Base-by-base conservation (phyloP, 768 basidiomycete genomes). In the Calocera viscosa region DNA sequence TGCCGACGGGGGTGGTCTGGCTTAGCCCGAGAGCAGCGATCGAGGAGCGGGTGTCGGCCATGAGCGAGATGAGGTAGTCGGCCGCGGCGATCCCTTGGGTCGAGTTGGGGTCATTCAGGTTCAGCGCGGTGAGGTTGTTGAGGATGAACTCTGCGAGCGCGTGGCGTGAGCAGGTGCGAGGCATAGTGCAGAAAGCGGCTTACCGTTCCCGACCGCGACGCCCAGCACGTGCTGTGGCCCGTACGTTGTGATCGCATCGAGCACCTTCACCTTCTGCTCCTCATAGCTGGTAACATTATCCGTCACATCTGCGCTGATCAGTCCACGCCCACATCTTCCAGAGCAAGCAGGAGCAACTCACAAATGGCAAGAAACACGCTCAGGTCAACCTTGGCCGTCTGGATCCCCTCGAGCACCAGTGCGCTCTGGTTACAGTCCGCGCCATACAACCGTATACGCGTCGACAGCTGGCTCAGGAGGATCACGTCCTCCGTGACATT, bases 1-100 rank as follows among this genome's bases (percentile, higher is more conserved):
- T 89, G 33, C 92, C 91, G 24, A 95, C 84, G 0, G 82, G 81
- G 26, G 94, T 80, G 17, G 73, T 79, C 74, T 89, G 84, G 67
- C 72, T 73, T 30, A 94, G 11, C 75, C 77, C 32, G 70, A n/a
- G 30, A 77, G 66, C 72, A 83, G 85, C 80, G 67, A 68, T 72
- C 69, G 75, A 66, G 76, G 72, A 38, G 11, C 82, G 79, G 16
- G 88, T 88, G 74, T 89, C 86, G 2, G 81, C 73, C 68, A 97
- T 91, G 72, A 85, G 82, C 2, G 77, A 71, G 67, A 87, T 81
- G 40, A 92, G 81, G 26, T 85, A 77, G n/a, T 76, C 74, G 24
- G 87, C 89, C 64, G 89, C 89, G 71, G 60, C 39, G 32, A 66
- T 64, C 3, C 63, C 63, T 3, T 14, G 19, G 2, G 41, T 34